Evolutionary conservation across 257 asterid genomes (phyloP), one percentile per base, ranked within the genome.

Genomic region (Solanum chiquidenum): DNA sequence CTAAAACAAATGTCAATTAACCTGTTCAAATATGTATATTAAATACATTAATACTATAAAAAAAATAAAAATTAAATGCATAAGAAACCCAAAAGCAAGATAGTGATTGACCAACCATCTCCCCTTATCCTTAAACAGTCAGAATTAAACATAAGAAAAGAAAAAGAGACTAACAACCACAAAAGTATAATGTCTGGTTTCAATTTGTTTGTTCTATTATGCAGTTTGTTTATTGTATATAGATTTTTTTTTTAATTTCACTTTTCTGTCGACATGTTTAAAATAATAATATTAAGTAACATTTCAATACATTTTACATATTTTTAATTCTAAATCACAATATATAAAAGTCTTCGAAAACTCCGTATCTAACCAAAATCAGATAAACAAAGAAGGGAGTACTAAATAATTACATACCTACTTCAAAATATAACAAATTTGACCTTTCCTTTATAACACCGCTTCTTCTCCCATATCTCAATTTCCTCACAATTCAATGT

Each of bases 401-500:
- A n/a, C 7, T 6, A 68, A 25, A 27, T 68, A 71, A 23, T 49
- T 62, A 40, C 7, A 7, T 31, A 44, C 10, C 18, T 66, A 8
- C 38, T 25, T 64, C 8, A 16, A n/a, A 66, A 66, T 85, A 66
- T 73, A 33, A 52, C 62, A 42, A 44, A 31, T 86, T 72, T 33
- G n/a, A 31, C 69, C 40, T 29, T 86, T 89, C 86, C 91, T 91
- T 88, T 88, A 89, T 77, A 88, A 90, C 79, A 88, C 73, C 86
- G 85, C 86, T 87, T 79, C 37, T 88, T 35, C 86, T 37, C 71
- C 73, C 25, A 37, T 88, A 83, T 42, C 89, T 27, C 86, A 42
- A 69, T 9, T 80, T 58, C 69, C 46, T 49, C 33, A 66, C 1
- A 64, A 42, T 37, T 38, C 38, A 31, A 95, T 94, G 95, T 23